Evolutionary conservation across 2,329 filamentous ascomycete species (phyloP).

Genomic region (Cordyceps javanica): DNA sequence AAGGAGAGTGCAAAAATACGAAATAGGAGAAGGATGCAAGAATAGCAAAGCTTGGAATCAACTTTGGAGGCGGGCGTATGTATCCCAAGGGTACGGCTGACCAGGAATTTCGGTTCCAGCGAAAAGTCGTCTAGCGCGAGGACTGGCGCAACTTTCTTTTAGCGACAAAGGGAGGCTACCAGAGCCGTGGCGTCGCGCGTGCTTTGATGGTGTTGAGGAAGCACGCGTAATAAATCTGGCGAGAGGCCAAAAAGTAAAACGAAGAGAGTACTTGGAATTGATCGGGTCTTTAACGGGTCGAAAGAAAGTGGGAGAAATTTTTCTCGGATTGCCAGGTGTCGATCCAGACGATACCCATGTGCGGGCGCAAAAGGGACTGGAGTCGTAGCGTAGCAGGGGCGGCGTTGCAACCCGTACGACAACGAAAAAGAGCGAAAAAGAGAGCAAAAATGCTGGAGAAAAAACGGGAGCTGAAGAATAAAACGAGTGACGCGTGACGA

Average conservation of each 20-base stretch:
- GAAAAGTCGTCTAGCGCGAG: neutral
- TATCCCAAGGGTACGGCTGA: neutral
- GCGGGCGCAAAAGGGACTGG: neutral
- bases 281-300: neutral
- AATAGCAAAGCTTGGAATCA: neutral
- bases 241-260: neutral
- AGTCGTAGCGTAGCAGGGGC: conserved; percentile 4
- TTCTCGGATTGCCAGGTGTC: neutral
- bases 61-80: neutral
- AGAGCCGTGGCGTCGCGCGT: neutral
- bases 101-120: neutral
- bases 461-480: neutral
- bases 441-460: neutral
- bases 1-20: too few relatives aligned
- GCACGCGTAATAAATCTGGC: neutral
- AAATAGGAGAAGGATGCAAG: neutral
- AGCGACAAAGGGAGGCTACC: conserved; percentile 1
- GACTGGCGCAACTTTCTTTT: neutral
- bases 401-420: neutral
- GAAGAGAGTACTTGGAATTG: neutral
- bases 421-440: neutral
- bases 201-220: neutral
- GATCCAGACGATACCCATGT: neutral
- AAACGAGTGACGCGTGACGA: conserved; percentile 2
- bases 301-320: neutral